phyloP scores from a whole-genome alignment of 257 asterid genomes.

The Schizonepeta tenuifolia region DNA sequence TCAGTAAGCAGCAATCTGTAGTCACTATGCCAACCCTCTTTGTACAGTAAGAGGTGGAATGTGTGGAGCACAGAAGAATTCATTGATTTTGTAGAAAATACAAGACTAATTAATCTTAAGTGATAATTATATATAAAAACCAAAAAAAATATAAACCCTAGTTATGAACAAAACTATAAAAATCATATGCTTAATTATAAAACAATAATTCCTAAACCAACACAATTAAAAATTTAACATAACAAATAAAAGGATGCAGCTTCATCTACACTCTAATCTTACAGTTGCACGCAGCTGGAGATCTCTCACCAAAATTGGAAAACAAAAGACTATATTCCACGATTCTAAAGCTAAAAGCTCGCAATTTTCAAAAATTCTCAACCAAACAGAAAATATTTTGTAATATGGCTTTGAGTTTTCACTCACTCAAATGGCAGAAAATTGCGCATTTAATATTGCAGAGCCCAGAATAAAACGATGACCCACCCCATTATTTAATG shows the following conservation, averaged over 20 bases:
- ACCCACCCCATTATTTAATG: too few relatives aligned
- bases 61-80: too few relatives aligned
- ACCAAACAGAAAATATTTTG: neutral
- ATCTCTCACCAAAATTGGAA: neutral
- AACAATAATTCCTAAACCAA: neutral
- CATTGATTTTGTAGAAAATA: too few relatives aligned
- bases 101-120: too few relatives aligned
- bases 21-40: neutral
- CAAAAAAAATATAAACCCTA: neutral
- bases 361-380: neutral
- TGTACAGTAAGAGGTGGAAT: too few relatives aligned
- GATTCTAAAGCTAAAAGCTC: neutral
- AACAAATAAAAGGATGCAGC: neutral
- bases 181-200: too few relatives aligned
- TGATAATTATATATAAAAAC: too few relatives aligned
- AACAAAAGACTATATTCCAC: neutral
- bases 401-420: too few relatives aligned
- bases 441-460: too few relatives aligned
- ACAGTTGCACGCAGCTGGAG: neutral
- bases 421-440: too few relatives aligned
- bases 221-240: neutral
- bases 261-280: neutral
- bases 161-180: neutral
- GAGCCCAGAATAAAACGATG: too few relatives aligned
- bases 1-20: neutral